These are phyloP conservation scores for Rhizomucor pusillus DNA, from an alignment of 371 early-diverging fungal species.

Conservation along the genomic window DNA sequence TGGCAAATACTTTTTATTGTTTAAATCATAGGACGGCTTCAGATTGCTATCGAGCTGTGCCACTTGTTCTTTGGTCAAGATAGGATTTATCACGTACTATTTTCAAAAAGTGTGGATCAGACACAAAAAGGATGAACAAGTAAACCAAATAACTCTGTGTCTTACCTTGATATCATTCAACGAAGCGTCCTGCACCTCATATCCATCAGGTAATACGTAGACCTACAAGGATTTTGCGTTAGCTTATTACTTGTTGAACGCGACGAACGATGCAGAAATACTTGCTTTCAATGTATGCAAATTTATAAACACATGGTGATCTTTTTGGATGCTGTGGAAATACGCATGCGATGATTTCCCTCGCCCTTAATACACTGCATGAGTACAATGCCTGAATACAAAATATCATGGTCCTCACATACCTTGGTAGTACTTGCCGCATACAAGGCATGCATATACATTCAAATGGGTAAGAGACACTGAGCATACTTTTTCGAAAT, in stretches of 20 bases:
- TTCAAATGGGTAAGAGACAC: slow-evolving; percentile 92
- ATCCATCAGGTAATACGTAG: slow-evolving; percentile 92
- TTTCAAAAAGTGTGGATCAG: not conserved
- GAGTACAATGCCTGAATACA: too few relatives aligned
- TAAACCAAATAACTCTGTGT: not conserved
- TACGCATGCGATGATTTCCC: slow-evolving; percentile 93
- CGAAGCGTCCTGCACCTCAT: slow-evolving; percentile 86
- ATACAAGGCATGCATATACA: slow-evolving; percentile 96
- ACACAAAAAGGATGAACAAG: too few relatives aligned
- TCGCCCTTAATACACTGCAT: slow-evolving; percentile 56
- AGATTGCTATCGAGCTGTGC: slow-evolving; percentile 60
- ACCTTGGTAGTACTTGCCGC: slow-evolving; percentile 97
- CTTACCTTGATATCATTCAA: slow-evolving; percentile 88
- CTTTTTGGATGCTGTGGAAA: slow-evolving; percentile 91
- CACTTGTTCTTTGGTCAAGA: slow-evolving; percentile 74
- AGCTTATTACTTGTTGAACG: not conserved
- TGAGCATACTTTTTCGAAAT: slow-evolving; percentile 96
- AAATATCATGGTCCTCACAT: not conserved
- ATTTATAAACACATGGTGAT: slow-evolving; percentile 97
- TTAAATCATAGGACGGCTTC: slow-evolving; percentile 76
- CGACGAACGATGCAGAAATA: not conserved
- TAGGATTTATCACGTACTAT: slow-evolving; percentile 83
- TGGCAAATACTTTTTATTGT: slow-evolving; percentile 84
- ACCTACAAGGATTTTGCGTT: slow-evolving; percentile 38
- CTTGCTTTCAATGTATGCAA: slow-evolving; percentile 78